Evolutionary conservation across 2,329 filamentous ascomycete genomes (phyloP).

Genomic region (Madurella mycetomatis): DNA sequence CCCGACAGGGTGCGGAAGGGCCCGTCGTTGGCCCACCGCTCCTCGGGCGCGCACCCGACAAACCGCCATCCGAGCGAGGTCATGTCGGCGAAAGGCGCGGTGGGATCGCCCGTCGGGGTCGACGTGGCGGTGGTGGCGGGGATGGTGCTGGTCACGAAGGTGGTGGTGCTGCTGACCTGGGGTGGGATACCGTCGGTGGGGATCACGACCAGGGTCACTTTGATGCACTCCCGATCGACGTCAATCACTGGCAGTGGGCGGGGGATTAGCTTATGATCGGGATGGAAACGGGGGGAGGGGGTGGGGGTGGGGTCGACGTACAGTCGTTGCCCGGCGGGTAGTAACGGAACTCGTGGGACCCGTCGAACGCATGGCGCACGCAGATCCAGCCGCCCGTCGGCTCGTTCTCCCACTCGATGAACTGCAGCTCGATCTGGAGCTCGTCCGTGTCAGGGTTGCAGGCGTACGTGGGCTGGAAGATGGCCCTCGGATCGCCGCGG

Average conservation of each 20-base stretch:
- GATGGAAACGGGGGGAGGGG: not conserved
- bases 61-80: conserved; percentile 25
- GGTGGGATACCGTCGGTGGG: conserved; percentile 5
- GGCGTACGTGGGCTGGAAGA: conserved; percentile 30
- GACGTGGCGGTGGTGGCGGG: conserved; percentile 10
- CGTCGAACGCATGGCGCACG: conserved; percentile 28
- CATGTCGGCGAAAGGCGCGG: conserved; percentile 22
- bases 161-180: conserved; percentile 1
- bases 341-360: conserved; percentile 34
- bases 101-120: conserved; percentile 4
- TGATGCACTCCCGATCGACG: conserved; percentile 24
- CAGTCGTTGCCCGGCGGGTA: conserved; percentile 32
- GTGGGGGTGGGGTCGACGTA: conserved; percentile 18
- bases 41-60: conserved; percentile 28
- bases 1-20: conserved; percentile 24
- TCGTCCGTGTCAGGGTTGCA: conserved; percentile 32
- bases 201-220: conserved; percentile 26
- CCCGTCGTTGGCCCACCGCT: conserved; percentile 24
- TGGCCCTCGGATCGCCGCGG: conserved; percentile 29
- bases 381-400: conserved; percentile 31
- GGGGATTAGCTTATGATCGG: not conserved
- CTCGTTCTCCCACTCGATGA: conserved; percentile 23
- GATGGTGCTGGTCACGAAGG: conserved; percentile 14
- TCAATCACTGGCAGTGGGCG: conserved; percentile 20
- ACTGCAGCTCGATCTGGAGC: conserved; percentile 29